phyloP scores from a whole-genome alignment of 768 basidiomycete species.

The Boletus sp. region DNA sequence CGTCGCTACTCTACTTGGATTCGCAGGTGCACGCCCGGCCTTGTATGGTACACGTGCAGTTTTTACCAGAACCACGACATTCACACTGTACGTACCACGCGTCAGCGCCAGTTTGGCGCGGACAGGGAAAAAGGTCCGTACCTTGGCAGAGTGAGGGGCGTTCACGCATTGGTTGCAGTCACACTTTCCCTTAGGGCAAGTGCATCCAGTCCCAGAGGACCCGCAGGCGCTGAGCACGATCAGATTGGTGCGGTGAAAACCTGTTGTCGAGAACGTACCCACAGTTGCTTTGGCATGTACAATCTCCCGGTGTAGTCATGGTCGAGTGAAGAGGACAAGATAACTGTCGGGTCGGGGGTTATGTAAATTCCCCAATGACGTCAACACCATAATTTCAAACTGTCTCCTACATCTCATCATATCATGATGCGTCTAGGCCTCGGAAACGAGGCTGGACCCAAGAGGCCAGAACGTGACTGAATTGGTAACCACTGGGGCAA shows the following conservation, averaged over 20 bases:
- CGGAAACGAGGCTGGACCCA: too few relatives aligned
- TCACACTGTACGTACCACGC: conserved; percentile 14
- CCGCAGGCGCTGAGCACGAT: conserved; percentile 28
- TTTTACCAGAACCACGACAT: conserved; percentile 17
- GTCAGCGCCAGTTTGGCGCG: background rate
- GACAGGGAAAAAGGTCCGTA: background rate
- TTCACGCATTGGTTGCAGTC: conserved; percentile 32
- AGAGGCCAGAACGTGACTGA: too few relatives aligned
- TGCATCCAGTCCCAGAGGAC: conserved; percentile 30
- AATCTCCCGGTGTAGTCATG: conserved; percentile 23
- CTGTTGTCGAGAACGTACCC: conserved; percentile 15
- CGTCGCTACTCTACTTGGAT: conserved; percentile 13
- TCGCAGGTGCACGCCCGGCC: conserved; percentile 16
- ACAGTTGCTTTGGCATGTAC: conserved; percentile 32
- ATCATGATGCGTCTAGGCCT: too few relatives aligned
- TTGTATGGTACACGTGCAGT: conserved; percentile 19
- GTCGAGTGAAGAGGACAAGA: background rate
- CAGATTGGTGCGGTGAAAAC: background rate
- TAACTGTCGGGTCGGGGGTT: too few relatives aligned
- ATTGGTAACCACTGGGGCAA: too few relatives aligned
- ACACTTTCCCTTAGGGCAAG: conserved; percentile 31
- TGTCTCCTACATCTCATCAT: too few relatives aligned
- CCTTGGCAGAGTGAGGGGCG: conserved; percentile 25
- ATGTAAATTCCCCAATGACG: background rate
- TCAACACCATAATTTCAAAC: background rate